phyloP scores from a whole-genome alignment of 2,329 filamentous ascomycete genomes.

The Myriangium duriaei region DNA sequence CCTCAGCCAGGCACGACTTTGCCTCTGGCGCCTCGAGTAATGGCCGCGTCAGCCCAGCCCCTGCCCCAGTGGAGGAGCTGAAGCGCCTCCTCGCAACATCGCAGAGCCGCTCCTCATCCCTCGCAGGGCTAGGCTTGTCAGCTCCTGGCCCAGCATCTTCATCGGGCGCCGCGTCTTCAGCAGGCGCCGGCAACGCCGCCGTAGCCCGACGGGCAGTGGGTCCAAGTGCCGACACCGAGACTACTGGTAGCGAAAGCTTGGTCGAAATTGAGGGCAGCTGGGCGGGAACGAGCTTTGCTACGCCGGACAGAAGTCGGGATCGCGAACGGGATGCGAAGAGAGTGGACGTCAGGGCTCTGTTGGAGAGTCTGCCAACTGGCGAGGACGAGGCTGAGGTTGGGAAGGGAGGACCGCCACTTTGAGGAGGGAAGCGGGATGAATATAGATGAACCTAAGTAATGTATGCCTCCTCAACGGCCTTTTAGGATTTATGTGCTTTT shows the following conservation, averaged over 20 bases:
- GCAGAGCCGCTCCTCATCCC: conserved; percentile 27
- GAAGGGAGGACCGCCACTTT: background rate
- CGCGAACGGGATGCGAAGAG: conserved; percentile 3
- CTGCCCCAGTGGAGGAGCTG: conserved; percentile 33
- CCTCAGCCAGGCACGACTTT: conserved; percentile 9
- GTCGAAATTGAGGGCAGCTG: conserved; percentile 27
- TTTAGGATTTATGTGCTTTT: too few species aligned
- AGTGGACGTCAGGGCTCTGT: conserved; percentile 4
- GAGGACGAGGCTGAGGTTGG: background rate
- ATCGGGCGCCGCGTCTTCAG: conserved; percentile 15
- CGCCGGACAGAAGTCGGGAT: conserved; percentile 1
- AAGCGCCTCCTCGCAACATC: conserved; percentile 32
- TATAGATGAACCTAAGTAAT: too few species aligned
- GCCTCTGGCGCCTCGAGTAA: conserved; percentile 33
- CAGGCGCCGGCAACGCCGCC: background rate
- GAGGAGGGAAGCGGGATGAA: too few species aligned
- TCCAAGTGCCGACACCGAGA: conserved; percentile 32
- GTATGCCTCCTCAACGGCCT: too few species aligned
- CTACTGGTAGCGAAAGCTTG: conserved; percentile 53
- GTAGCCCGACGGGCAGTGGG: conserved; percentile 28
- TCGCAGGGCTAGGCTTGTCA: conserved; percentile 21
- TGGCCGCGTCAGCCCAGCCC: conserved; percentile 20
- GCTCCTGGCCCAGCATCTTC: background rate
- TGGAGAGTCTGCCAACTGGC: conserved; percentile 1
- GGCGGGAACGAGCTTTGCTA: conserved; percentile 8